Evolutionary conservation across 2,329 filamentous ascomycete genomes (phyloP).

Genomic region (Magnaporthiopsis poae): DNA sequence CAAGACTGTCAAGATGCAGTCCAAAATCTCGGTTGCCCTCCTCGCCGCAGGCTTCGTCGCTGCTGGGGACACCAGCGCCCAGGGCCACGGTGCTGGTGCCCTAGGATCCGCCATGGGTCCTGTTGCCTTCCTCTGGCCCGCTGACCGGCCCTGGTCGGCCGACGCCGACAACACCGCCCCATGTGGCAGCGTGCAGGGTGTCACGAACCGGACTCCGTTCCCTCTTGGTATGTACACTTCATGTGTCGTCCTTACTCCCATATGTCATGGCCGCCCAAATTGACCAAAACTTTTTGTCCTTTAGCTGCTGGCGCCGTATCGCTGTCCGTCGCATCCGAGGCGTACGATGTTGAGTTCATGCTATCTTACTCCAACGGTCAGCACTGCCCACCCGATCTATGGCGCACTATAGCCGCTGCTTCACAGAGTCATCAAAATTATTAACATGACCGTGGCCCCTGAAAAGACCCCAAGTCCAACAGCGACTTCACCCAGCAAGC

Average conservation of each 20-base stretch:
- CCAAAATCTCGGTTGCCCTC: conserved; percentile 25
- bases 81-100: conserved; percentile 16
- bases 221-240: conserved; percentile 32
- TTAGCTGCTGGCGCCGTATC: conserved; percentile 12
- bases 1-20: conserved; percentile 25
- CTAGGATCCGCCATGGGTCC: conserved; percentile 37
- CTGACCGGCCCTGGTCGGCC: conserved; percentile 39
- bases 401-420: neutral
- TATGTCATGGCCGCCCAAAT: neutral
- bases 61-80: neutral
- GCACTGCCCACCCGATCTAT: conserved; percentile 11
- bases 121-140: conserved; percentile 46
- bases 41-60: conserved; percentile 2
- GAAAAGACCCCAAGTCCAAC: conserved; percentile 21
- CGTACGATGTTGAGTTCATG: conserved; percentile 15
- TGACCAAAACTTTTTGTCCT: neutral
- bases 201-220: conserved; percentile 38
- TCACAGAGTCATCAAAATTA: neutral
- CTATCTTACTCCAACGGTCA: conserved; percentile 28
- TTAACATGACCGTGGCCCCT: neutral
- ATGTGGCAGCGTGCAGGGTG: conserved; percentile 37
- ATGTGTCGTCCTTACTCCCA: neutral
- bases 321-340: conserved; percentile 14
- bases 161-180: conserved; percentile 40
- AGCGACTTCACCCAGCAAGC: conserved; percentile 24